Evolutionary conservation across 352 stramenopile genomes (phyloP).

Genomic region (Phytophthora lateralis): DNA sequence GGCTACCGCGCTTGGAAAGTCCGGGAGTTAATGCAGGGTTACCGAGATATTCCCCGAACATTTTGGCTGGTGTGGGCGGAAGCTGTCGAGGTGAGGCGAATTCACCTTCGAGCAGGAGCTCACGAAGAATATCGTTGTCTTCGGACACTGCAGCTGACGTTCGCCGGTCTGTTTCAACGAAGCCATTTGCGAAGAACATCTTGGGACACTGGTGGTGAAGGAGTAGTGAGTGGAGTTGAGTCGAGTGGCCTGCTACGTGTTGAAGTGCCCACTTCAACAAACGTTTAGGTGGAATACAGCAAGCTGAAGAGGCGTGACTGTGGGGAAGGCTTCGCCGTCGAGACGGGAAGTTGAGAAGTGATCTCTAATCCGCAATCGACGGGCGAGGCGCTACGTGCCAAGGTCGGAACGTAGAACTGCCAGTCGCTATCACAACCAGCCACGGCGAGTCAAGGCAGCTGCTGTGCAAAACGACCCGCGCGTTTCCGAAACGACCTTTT

Average conservation of each 20-base stretch:
- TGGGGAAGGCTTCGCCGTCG: slow-evolving; percentile 36
- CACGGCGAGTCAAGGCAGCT: slow-evolving; percentile 31
- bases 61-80: slow-evolving; percentile 51
- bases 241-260: slow-evolving; percentile 32
- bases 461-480: slow-evolving; percentile 34
- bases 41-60: slow-evolving; percentile 26
- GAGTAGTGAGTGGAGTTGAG: slow-evolving; percentile 1
- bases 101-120: slow-evolving; percentile 73
- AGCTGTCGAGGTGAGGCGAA: slow-evolving; percentile 69
- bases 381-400: slow-evolving; percentile 22
- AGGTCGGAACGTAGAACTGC: slow-evolving; percentile 33
- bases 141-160: slow-evolving; percentile 40
- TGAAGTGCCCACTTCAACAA: slow-evolving; percentile 37
- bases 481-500: slow-evolving; percentile 39
- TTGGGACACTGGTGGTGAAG: slow-evolving; percentile 15
- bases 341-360: slow-evolving; percentile 50
- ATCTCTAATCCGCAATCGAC: slow-evolving; percentile 25
- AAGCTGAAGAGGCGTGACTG: slow-evolving; percentile 36
- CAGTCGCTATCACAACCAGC: slow-evolving; percentile 26
- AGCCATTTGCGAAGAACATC: slow-evolving; percentile 82
- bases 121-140: slow-evolving; percentile 78
- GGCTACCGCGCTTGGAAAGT: slow-evolving; percentile 49
- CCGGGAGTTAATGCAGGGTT: slow-evolving; percentile 17
- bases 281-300: slow-evolving; percentile 49
- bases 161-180: slow-evolving; percentile 67